Evolutionary conservation across 2,329 filamentous ascomycete genomes (phyloP), one percentile per base, ranked within the genome.

Genomic region (Chrysoporthe cubensis): DNA sequence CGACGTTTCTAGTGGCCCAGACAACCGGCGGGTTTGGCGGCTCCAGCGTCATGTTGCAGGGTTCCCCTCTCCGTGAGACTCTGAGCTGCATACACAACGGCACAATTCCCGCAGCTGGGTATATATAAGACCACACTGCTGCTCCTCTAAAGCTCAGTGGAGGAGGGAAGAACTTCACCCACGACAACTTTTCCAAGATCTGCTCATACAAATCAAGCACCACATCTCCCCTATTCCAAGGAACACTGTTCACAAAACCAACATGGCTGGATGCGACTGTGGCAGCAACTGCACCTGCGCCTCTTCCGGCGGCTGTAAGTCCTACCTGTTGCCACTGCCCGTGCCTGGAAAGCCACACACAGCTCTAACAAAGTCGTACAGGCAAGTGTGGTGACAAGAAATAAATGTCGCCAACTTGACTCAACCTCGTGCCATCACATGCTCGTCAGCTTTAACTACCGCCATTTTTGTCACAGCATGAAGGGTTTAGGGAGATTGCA

Each of bases 261-360:
- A 46, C 58, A 70, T 70, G 68, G 40, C 68, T 68, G 66, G 62
- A 46, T 67, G 66, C 58, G 34, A 67, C 44, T 69, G 59, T 46
- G 59, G 59, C 40, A 7, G 16, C 13, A 61, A 48, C 59, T 61
- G 68, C 62, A 62, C 65, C 42, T 44, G 63, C 40, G 43, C 65
- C 32, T 56, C 62, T n/a, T 62, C 65, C 3, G 65, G 65, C 32
- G n/a, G 44, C 52, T 70, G 68, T 64, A 62, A 65, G 52, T 68
- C 62, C 52, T 57, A 26, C 9, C 50, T 16, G 44, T 57, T 66
- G 52, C 40, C 14, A 18, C 43, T 48, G 26, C 26, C 26, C 26
- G 26, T 2, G 26, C 26, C 16, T 18, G 3, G 11, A 18, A 16
- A 34, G 26, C 26, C 7, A 13, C 1, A 16, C 11, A 5, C 50